Evolutionary conservation across 2,329 filamentous ascomycete species (phyloP).

Genomic region (Tolypocladium tropicale): DNA sequence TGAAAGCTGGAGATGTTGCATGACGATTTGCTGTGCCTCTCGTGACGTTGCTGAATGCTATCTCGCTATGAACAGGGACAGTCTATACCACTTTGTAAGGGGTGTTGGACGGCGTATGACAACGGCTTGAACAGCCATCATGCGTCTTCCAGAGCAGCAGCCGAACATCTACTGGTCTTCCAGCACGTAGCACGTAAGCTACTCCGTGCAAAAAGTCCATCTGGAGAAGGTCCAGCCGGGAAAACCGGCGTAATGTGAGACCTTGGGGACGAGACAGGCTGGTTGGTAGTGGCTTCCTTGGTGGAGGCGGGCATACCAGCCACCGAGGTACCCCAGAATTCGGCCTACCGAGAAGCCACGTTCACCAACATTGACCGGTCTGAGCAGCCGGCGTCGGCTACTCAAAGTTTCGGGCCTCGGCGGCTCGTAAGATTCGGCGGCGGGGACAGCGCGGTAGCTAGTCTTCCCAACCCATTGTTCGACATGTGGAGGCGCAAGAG

Average conservation of each 20-base stretch:
- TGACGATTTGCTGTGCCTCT: background rate
- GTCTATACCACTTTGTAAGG: too few species aligned
- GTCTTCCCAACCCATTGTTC: background rate
- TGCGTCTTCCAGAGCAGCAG: background rate
- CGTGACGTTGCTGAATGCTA: background rate
- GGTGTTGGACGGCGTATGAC: too few species aligned
- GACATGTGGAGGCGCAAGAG: background rate
- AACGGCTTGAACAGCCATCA: too few species aligned
- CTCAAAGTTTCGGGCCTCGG: background rate
- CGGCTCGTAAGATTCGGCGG: too few species aligned
- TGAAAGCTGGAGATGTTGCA: background rate
- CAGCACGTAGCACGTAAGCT: background rate
- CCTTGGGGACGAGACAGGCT: background rate
- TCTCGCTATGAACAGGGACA: too few species aligned
- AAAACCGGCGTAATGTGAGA: background rate
- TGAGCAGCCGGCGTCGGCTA: background rate
- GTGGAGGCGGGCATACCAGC: background rate
- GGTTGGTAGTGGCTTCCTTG: background rate
- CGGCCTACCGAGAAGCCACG: slow-evolving; percentile 11
- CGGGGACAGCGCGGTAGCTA: too few species aligned
- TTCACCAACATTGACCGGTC: background rate
- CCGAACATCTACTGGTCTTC: background rate
- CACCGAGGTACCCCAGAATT: background rate
- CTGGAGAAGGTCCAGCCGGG: background rate
- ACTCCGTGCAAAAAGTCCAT: background rate